Base-by-base conservation (phyloP, 1,284 basidiomycete species). In the Agroathelia rolfsii region DNA sequence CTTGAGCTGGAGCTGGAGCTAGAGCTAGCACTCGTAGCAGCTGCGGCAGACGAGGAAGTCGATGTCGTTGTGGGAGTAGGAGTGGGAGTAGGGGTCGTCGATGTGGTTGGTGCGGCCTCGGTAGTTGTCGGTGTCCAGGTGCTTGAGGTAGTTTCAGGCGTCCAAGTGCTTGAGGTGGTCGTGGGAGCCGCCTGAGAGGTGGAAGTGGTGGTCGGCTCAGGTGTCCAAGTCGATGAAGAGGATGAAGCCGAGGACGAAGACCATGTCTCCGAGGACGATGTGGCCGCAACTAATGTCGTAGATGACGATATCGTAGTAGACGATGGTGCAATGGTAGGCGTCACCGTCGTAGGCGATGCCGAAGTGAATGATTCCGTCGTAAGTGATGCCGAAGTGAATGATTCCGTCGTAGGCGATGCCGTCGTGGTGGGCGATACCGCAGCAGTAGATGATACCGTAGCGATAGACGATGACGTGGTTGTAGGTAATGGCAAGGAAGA, bases 201-300 rank as follows among this genome's bases (percentile, higher is more conserved):
- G 12, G 45, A 31, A 8, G 43, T 19, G n/a, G 48, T 21, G 15
- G 39, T 30, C n/a, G 44, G 12, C 10, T 38, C 29, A 6, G 45
- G 37, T 4, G 45, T 29, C 11, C 20, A n/a, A 30, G 36, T 34
- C 13, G 53, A 40, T 19, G 53, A 42, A 6, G 53, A 42, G 24
- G 50, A 40, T 9, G 38, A 20, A 22, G 44, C 32, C 9, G 41
- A 27, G n/a, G 47, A 43, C 18, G 47, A 39, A 43, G 44, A 19
- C 28, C 42, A 26, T 32, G 38, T 30, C 25, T 40, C 28, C 28
- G 46, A 41, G 9, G 52, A 43, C 8, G 52, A 46, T 10, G 56
- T 42, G 23, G 58, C 50, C n/a, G 16, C 10, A 6, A 35, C 21
- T 12, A 29, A 29, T 11, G 38, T 36, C 16, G 15, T 41, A 8